Conservation (phyloP, 2,329 filamentous ascomycete species). For the Microdochium paspali region DNA sequence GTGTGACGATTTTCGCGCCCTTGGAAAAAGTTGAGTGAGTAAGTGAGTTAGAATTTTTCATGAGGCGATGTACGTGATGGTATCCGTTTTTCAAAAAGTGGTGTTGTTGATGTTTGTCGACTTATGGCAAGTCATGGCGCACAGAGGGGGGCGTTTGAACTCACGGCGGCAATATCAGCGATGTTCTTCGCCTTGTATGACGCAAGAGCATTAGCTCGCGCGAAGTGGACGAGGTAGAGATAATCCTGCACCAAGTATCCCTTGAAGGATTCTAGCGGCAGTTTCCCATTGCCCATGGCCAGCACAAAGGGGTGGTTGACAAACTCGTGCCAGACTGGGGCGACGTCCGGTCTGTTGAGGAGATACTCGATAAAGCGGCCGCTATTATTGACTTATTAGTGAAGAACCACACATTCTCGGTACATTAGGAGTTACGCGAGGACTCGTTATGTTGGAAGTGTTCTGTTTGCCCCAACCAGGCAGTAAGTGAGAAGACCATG, state of each 20-base stretch:
- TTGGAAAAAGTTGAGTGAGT: constrained; percentile 15
- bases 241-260: constrained; percentile 90
- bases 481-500: too few species aligned
- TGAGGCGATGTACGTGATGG: background rate
- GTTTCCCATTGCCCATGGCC: constrained; percentile 62
- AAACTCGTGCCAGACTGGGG: constrained; percentile 63
- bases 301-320: constrained; percentile 77
- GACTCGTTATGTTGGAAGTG: background rate
- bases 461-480: background rate
- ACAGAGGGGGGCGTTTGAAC: constrained; percentile 11
- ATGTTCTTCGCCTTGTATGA: constrained; percentile 75
- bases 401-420: too few species aligned
- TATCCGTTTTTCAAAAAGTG: too few species aligned
- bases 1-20: constrained; percentile 61
- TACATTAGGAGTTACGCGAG: too few species aligned
- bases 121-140: too few species aligned
- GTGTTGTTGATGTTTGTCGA: too few species aligned
- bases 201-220: constrained; percentile 74
- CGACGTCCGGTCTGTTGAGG: constrained; percentile 66
- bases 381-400: too few species aligned
- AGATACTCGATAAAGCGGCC: constrained; percentile 80
- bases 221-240: constrained; percentile 83
- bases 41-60: background rate
- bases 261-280: constrained; percentile 73
- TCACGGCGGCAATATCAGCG: constrained; percentile 60